Percentiles rank a stretch among this genome's conserved stretches.
Evolutionary conservation across 1,284 basidiomycete genomes (phyloP).

Genomic region (Singerocomus rubriflavus): DNA sequence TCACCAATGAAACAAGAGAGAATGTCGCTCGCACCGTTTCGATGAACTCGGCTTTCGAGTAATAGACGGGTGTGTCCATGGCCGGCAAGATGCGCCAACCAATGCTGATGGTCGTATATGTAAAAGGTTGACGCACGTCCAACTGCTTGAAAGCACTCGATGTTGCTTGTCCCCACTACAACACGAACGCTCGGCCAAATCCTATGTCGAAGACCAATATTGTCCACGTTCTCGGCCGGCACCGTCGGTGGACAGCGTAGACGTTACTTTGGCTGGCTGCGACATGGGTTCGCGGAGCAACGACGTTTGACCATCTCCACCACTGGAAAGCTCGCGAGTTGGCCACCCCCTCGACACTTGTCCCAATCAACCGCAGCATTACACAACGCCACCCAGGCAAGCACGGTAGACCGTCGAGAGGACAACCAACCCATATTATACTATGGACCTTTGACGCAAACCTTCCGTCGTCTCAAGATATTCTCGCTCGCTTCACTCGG

Average conservation of each 20-base stretch:
- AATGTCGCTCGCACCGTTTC: slow-evolving; percentile 57
- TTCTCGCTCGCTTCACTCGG: slow-evolving; percentile 80
- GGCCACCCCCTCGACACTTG: slow-evolving; percentile 3
- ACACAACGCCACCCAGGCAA: slow-evolving; percentile 9
- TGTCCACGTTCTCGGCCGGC: slow-evolving; percentile 3
- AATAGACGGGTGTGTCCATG: slow-evolving; percentile 72
- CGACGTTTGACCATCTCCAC: slow-evolving; percentile 1
- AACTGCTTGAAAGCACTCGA: not conserved
- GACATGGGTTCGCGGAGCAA: not conserved
- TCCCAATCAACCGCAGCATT: slow-evolving; percentile 12
- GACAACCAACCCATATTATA: slow-evolving; percentile 36
- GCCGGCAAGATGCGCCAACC: slow-evolving; percentile 12
- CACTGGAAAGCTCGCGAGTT: not conserved
- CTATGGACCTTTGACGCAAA: slow-evolving; percentile 65
- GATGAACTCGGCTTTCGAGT: slow-evolving; percentile 75
- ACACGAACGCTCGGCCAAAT: slow-evolving; percentile 8
- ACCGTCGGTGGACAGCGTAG: slow-evolving; percentile 5
- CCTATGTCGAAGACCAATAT: slow-evolving; percentile 16
- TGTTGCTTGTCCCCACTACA: slow-evolving; percentile 8
- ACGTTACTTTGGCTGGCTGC: slow-evolving; percentile 7
- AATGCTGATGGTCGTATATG: slow-evolving; percentile 5
- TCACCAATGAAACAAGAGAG: not conserved
- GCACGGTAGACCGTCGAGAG: slow-evolving; percentile 2
- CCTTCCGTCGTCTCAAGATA: slow-evolving; percentile 76
- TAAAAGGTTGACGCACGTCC: not conserved